phyloP scores from a whole-genome alignment of 2,329 filamentous ascomycete species.

The Aureobasidium mangrovei region DNA sequence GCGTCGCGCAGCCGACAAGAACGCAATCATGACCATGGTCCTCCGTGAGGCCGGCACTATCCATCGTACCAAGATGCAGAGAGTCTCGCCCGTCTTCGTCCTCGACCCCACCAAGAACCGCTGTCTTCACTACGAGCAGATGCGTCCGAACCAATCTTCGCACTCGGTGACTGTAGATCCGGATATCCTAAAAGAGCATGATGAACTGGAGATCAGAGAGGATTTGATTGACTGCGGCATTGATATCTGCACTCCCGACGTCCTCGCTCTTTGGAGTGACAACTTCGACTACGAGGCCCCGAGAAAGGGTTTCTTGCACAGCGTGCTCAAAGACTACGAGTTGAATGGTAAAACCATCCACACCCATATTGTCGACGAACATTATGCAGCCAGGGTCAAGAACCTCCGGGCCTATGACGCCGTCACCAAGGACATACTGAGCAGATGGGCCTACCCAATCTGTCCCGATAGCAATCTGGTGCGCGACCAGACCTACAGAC shows the following conservation, averaged over 20 bases:
- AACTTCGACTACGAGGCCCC: conserved; percentile 95
- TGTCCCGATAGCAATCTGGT: conserved; percentile 83
- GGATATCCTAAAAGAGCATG: conserved; percentile 62
- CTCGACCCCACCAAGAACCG: conserved; percentile 71
- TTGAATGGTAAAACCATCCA: conserved; percentile 96
- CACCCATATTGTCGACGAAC: conserved; percentile 70
- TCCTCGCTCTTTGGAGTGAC: conserved; percentile 90
- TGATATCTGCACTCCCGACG: conserved; percentile 95
- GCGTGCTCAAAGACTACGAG: conserved; percentile 92
- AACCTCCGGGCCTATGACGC: conserved; percentile 86
- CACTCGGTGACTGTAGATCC: conserved; percentile 66
- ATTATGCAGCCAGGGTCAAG: conserved; percentile 78
- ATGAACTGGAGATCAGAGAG: conserved; percentile 72
- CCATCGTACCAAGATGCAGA: conserved; percentile 68
- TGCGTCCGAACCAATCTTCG: conserved; percentile 58
- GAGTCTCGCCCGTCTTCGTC: conserved; percentile 73
- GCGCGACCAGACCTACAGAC: conserved; percentile 65
- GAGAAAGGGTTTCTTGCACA: conserved; percentile 78
- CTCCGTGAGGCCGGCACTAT: conserved; percentile 65
- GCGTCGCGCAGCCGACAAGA: conserved; percentile 73
- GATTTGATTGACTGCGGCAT: conserved; percentile 92
- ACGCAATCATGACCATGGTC: conserved; percentile 96
- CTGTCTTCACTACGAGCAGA: conserved; percentile 91
- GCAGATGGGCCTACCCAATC: conserved; percentile 79
- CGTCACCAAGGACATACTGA: conserved; percentile 76